These are phyloP conservation scores for Mycena galericulata DNA, from an alignment of 768 basidiomycete species.

Conservation along the genomic window DNA sequence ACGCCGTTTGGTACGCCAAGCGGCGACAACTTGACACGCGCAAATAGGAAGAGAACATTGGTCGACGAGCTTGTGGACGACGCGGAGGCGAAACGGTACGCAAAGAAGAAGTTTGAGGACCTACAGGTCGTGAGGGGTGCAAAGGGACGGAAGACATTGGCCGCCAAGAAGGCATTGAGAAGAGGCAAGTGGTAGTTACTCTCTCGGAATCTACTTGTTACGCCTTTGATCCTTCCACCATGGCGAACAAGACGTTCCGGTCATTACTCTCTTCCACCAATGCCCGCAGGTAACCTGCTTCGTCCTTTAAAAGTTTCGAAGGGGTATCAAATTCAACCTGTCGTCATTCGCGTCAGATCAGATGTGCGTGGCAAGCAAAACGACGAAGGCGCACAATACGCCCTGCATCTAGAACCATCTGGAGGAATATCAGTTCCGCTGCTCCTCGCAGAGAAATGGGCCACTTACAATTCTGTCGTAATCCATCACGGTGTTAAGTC, in stretches of 20 bases:
- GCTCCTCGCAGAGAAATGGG: background rate
- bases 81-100: slow-evolving; percentile 85
- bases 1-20: slow-evolving; percentile 81
- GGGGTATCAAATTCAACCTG: slow-evolving; percentile 67
- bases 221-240: slow-evolving; percentile 36
- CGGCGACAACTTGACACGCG: slow-evolving; percentile 76
- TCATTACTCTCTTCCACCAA: slow-evolving; percentile 60
- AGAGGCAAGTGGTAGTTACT: slow-evolving; percentile 74
- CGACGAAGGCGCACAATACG: background rate
- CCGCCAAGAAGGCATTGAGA: slow-evolving; percentile 70
- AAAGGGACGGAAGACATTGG: slow-evolving; percentile 78
- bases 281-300: slow-evolving; percentile 52
- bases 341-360: background rate
- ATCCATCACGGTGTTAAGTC: slow-evolving; percentile 70
- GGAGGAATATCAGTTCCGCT: background rate
- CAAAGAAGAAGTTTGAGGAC: slow-evolving; percentile 92
- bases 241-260: slow-evolving; percentile 49
- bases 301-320: slow-evolving; percentile 55
- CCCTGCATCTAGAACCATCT: slow-evolving; percentile 9
- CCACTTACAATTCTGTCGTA: slow-evolving; percentile 67
- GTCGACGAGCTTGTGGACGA: slow-evolving; percentile 93
- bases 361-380: background rate
- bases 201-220: background rate
- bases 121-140: slow-evolving; percentile 76
- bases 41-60: slow-evolving; percentile 81